Conservation (phyloP, 2,329 filamentous ascomycete species). For the Byssochlamys sp. region DNA sequence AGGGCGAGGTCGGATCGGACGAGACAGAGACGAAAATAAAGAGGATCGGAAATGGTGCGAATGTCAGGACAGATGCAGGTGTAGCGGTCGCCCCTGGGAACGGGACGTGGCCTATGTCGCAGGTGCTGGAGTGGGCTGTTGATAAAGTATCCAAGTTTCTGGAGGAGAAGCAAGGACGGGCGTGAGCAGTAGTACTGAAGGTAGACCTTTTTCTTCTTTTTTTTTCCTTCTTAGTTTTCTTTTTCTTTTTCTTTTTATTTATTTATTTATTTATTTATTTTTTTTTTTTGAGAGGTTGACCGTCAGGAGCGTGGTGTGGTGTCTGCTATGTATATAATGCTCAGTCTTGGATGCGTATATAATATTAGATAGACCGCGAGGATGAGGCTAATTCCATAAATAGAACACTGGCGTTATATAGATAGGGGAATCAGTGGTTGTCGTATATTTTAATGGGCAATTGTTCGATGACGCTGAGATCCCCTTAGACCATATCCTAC, state of each 20-base stretch:
- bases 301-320: too few species aligned
- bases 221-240: too few species aligned
- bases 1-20: conserved; percentile 37
- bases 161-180: conserved; percentile 2
- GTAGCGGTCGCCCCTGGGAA: conserved; percentile 40
- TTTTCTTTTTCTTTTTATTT: too few species aligned
- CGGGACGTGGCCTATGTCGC: conserved; percentile 51
- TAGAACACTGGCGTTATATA: not conserved
- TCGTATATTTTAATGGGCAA: too few species aligned
- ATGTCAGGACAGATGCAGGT: conserved; percentile 38
- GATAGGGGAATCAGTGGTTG: not conserved
- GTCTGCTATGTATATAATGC: not conserved
- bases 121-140: conserved; percentile 60
- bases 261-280: too few species aligned
- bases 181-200: not conserved
- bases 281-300: too few species aligned
- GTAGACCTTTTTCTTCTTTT: not conserved
- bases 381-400: not conserved
- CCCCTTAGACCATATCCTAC: not conserved
- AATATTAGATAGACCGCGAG: not conserved
- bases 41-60: conserved; percentile 23
- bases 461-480: too few species aligned
- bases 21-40: conserved; percentile 17
- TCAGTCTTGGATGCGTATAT: not conserved
- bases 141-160: conserved; percentile 44